Evolutionary conservation across 805 yeast species (phyloP), one percentile per base, ranked within the genome.

Genomic region (Wilhelminamyces savonicus): DNA sequence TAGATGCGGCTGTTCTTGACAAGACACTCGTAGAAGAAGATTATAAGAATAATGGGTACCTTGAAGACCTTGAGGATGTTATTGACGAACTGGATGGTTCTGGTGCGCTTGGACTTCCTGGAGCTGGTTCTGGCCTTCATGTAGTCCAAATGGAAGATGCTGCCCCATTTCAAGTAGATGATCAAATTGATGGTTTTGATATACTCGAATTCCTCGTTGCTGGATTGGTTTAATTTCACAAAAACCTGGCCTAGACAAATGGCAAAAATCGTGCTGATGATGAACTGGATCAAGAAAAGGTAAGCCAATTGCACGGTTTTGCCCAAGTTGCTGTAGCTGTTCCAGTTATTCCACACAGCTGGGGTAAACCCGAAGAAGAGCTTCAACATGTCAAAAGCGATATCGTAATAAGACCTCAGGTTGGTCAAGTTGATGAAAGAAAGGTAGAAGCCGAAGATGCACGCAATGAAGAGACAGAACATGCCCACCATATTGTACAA

Each of bases 361-460:
- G 79, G 78, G 2, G 79, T 74, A 44, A 69, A 74, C 1, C 79
- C 79, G 44, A 72, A 73, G 36, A 74, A 61, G 3, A 74, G 56
- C 44, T 71, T 69, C 26, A 72, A 47, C 59, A 72, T 58, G 34
- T 68, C 74, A 42, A 65, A 72, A 10, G 74, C 68, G 14, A 74
- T 72, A 21, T 65, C 59, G 22, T 54, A 47, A 13, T 69, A 52
- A 29, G 63, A 53, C 21, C 61, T 46, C 29, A 65, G 65, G 9
- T 58, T 43, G 4, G 73, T 71, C 23, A 71, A 54, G 26, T 70
- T 59, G 7, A 74, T 63, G 36, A 74, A 69, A 21, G 74, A 69
- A 15, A 74, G 64, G 59, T 73, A 74, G 41, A 74, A 74, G 2
- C 79, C 79, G 25, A 67, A 57, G 2, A 70, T 67, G 39, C 73